phyloP scores from a whole-genome alignment of 805 yeast species.

The Zygoascus biomembranicola region DNA sequence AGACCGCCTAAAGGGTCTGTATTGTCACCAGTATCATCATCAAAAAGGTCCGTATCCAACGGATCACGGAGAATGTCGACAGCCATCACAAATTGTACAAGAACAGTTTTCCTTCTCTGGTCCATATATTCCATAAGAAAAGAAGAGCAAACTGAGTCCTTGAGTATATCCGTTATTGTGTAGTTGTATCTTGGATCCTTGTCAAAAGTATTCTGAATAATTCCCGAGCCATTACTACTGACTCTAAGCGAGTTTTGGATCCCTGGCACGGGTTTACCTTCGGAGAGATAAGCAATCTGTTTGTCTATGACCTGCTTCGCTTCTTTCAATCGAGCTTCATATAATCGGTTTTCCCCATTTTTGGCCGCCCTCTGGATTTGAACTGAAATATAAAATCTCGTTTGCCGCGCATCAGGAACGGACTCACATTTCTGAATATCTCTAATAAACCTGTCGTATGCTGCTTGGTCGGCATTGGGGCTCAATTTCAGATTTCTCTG shows the following conservation, averaged over 20 bases:
- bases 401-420: slow-evolving; percentile 39
- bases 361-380: slow-evolving; percentile 38
- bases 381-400: slow-evolving; percentile 38
- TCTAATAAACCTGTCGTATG: slow-evolving; percentile 35
- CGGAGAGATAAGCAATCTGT: slow-evolving; percentile 23
- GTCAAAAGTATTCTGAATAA: background rate
- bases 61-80: slow-evolving; percentile 69
- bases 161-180: slow-evolving; percentile 38
- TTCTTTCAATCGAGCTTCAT: slow-evolving; percentile 26
- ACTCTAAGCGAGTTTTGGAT: background rate
- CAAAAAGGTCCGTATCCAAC: slow-evolving; percentile 41
- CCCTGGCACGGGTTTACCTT: background rate
- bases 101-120: slow-evolving; percentile 34
- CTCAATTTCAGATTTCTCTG: slow-evolving; percentile 25
- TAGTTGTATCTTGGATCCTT: slow-evolving; percentile 23
- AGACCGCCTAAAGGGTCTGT: slow-evolving; percentile 21
- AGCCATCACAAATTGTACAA: slow-evolving; percentile 57
- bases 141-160: slow-evolving; percentile 39
- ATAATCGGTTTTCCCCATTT: slow-evolving; percentile 23
- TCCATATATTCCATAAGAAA: slow-evolving; percentile 52
- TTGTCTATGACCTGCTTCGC: slow-evolving; percentile 27
- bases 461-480: slow-evolving; percentile 33
- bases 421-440: slow-evolving; percentile 30
- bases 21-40: slow-evolving; percentile 12
- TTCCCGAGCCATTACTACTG: background rate